Evolutionary conservation across 164 flowering plant species (phyloP).

Genomic region (Berberis thunbergii): DNA sequence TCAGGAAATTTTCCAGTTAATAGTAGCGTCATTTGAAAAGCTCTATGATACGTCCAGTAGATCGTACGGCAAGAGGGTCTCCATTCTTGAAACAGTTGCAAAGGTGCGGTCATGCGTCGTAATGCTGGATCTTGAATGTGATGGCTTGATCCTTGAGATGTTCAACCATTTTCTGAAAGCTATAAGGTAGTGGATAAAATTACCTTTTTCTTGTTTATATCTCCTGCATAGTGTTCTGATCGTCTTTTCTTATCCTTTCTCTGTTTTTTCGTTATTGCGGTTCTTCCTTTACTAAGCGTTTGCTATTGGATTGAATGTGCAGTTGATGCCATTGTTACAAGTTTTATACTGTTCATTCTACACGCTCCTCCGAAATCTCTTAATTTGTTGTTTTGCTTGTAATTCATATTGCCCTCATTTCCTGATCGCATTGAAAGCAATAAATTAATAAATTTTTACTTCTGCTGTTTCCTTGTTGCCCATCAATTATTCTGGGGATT

Average conservation of each 20-base stretch:
- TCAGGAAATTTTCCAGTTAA: conserved; percentile 57
- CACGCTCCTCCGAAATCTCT: too few relatives aligned
- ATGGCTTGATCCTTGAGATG: conserved; percentile 46
- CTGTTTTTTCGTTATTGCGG: not conserved
- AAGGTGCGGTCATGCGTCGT: conserved; percentile 54
- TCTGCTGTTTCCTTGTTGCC: too few relatives aligned
- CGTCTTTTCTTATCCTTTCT: not conserved
- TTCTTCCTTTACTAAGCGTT: not conserved
- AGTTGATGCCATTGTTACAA: too few relatives aligned
- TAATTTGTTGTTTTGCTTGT: too few relatives aligned
- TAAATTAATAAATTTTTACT: too few relatives aligned
- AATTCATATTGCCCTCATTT: too few relatives aligned
- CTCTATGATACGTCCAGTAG: conserved; percentile 29
- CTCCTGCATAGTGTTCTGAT: too few relatives aligned
- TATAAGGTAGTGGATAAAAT: conserved; percentile 23
- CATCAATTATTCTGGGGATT: too few relatives aligned
- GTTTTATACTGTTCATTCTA: too few relatives aligned
- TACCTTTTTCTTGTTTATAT: not conserved
- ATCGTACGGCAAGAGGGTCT: conserved; percentile 34
- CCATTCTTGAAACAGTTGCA: conserved; percentile 56
- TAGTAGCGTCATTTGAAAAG: conserved; percentile 41
- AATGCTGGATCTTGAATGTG: conserved; percentile 70
- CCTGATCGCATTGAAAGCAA: too few relatives aligned
- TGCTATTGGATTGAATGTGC: too few relatives aligned
- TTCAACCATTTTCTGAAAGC: conserved; percentile 32